Base-by-base conservation (phyloP, 2,329 filamentous ascomycete species). In the Botrytis porri region DNA sequence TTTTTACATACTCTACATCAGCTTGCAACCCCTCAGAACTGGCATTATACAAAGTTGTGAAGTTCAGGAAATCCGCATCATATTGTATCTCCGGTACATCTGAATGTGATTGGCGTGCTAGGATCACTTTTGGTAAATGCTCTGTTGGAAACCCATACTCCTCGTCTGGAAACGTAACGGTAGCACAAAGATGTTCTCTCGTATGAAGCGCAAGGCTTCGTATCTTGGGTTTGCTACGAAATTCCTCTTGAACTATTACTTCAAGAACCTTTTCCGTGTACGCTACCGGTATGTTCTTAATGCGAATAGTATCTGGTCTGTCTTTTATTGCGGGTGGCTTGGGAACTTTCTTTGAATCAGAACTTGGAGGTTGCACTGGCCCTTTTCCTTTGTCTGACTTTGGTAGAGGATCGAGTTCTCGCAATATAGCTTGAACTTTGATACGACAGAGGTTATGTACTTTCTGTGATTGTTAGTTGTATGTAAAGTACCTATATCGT, bases 281-380 rank as follows among this genome's bases (percentile, higher is more conserved):
- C n/a, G 14, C 25, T n/a, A n/a, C 37, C 6, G 70, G 70, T 43
- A 72, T 72, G 7, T 67, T 72, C 18, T 51, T 61, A 16, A 72
- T 51, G 22, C 70, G 70, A 45, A 72, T 67, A 4, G 70, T 72
- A 51, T 72, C 70, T 6, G 70, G 70, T 10, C 70, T 63, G 41
- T 57, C 65, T 48, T 72, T 72, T 39, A 3, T 25, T 35, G 32
- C 22, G 22, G 39, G 29, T 3, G 51, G 22, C 14, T 51, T 16
- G 22, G 48, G 25, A 9, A 29, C 22, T 7, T 39, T 20, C 4
- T 37, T 32, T 29, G 8, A 3, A n/a, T 20, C 45, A 9, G 63
- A 35, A 48, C 22, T 48, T 39, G 45, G 4, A 54, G 22, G 32
- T 25, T 5, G 32, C 8, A 45, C 25, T 39, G 29, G 22, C 12